Base-by-base conservation (phyloP, 441 rosid genomes). In the Monsonia emarginata region DNA sequence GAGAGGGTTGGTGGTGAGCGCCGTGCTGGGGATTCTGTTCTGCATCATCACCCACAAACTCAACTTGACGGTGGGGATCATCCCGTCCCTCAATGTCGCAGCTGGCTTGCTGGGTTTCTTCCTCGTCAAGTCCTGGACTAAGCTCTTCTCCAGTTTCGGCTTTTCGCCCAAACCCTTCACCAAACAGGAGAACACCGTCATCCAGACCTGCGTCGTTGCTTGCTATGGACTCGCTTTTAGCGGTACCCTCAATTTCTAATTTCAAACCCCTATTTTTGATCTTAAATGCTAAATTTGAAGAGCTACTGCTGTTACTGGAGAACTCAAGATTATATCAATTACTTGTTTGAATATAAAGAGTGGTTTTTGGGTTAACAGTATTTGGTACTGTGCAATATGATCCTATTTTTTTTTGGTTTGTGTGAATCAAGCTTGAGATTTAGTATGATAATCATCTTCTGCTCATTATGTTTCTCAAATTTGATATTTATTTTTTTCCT, bases 91-190 rank as follows among this genome's bases (percentile, higher is more conserved):
- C 14, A 90, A 90, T 72, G 93, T 90, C 19, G 95, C 84, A 1
- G 95, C 97, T 0, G 97, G 97, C 10, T 78, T 90, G 67, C 90
- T 90, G 10, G 93, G 97, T 0, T 90, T 90, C 88, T 90, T 90
- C 82, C 83, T 86, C 44, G 88, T 88, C 44, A 87, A 90, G 50
- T 90, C 95, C 14, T 90, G 95, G 97, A 86, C 90, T 7, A 87
- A 85, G 14, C 78, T 85, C 65, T 66, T 88, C 36, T 74, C 87
- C 30, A 76, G 72, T 70, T 76, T 88, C 6, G 97, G 95, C 9
- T 60, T 86, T 66, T 70, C 81, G 3, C 75, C 82, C 34, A 66
- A 78, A 63, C 95, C 91, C 0, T 90, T 90, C 63, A 88, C 95
- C 18, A 84, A 86, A 73, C 93, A 90, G 71, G 97, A 88, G 81